Evolutionary conservation across 1,139 yeast species (phyloP).

Genomic region (Blastobotrys persicus): DNA sequence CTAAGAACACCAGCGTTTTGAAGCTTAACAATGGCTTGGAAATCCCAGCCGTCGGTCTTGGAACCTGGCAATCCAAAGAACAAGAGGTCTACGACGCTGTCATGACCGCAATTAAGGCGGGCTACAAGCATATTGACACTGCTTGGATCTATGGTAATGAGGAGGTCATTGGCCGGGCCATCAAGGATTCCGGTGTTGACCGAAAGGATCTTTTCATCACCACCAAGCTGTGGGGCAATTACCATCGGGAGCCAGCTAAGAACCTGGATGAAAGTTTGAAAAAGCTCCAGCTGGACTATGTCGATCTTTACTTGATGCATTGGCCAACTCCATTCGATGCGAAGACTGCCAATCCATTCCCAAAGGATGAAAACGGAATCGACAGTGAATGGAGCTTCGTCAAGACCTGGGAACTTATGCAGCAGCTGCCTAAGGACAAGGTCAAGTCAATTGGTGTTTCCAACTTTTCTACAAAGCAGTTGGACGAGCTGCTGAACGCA

Average conservation of each 20-base stretch:
- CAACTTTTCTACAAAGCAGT: constrained; percentile 41
- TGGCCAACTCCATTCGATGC: constrained; percentile 63
- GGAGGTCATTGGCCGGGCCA: constrained; percentile 38
- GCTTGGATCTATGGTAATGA: constrained; percentile 41
- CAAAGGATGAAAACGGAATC: constrained; percentile 7
- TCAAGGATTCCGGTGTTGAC: constrained; percentile 35
- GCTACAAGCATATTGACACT: constrained; percentile 43
- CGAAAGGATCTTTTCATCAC: constrained; percentile 40
- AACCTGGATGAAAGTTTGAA: constrained; percentile 63
- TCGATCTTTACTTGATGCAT: constrained; percentile 79
- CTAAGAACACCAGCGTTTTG: constrained; percentile 11
- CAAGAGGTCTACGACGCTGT: constrained; percentile 44
- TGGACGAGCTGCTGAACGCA: constrained; percentile 38
- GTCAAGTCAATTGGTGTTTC: constrained; percentile 44
- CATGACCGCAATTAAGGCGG: constrained; percentile 44
- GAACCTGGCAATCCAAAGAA: constrained; percentile 57
- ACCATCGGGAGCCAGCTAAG: constrained; percentile 52
- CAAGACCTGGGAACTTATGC: constrained; percentile 69
- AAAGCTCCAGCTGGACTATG: constrained; percentile 69
- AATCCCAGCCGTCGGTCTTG: constrained; percentile 53
- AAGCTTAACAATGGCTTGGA: constrained; percentile 37
- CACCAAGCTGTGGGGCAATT: constrained; percentile 43
- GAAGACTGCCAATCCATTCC: constrained; percentile 3
- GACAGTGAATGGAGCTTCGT: constrained; percentile 47
- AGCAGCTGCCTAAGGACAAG: constrained; percentile 48